These are phyloP conservation scores for Psilocybe tampanensis DNA, from an alignment of 768 basidiomycete species.

Conservation along the genomic window DNA sequence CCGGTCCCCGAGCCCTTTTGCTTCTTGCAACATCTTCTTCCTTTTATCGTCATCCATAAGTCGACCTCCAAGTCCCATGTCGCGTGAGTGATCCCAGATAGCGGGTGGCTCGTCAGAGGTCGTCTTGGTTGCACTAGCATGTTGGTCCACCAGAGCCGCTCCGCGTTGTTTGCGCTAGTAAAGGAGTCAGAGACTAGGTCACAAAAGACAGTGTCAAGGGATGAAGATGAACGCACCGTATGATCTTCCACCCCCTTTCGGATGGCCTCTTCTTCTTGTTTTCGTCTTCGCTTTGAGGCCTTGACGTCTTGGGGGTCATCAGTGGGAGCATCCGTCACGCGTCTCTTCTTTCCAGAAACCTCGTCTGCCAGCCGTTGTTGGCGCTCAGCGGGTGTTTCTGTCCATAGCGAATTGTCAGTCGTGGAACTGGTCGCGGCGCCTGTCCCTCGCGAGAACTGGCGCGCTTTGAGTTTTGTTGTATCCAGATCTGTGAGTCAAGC, in stretches of 20 bases:
- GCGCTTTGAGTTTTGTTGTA: constrained; percentile 77
- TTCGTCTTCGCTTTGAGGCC: constrained; percentile 55
- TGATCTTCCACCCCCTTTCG: constrained; percentile 77
- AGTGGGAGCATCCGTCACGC: constrained; percentile 56
- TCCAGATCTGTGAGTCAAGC: constrained; percentile 63
- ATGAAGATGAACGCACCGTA: constrained; percentile 50
- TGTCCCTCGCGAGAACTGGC: constrained; percentile 73
- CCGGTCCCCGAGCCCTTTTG: constrained; percentile 77
- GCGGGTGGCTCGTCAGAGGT: constrained; percentile 45
- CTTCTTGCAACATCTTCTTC: constrained; percentile 76
- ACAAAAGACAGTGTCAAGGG: background rate
- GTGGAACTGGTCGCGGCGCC: constrained; percentile 43
- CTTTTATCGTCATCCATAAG: constrained; percentile 90
- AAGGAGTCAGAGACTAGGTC: background rate
- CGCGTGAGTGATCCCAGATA: constrained; percentile 92
- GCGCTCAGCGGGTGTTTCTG: constrained; percentile 93
- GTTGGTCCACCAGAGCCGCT: constrained; percentile 56
- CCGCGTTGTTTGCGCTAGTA: constrained; percentile 50
- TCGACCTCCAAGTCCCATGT: constrained; percentile 86
- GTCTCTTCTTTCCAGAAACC: constrained; percentile 86
- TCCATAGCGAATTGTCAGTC: constrained; percentile 82
- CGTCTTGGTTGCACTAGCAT: constrained; percentile 36
- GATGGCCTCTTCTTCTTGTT: constrained; percentile 68
- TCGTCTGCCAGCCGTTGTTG: constrained; percentile 94
- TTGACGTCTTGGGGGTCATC: constrained; percentile 45